Evolutionary conservation across 2,329 filamentous ascomycete genomes (phyloP).

Genomic region (Beauveria asiatica): DNA sequence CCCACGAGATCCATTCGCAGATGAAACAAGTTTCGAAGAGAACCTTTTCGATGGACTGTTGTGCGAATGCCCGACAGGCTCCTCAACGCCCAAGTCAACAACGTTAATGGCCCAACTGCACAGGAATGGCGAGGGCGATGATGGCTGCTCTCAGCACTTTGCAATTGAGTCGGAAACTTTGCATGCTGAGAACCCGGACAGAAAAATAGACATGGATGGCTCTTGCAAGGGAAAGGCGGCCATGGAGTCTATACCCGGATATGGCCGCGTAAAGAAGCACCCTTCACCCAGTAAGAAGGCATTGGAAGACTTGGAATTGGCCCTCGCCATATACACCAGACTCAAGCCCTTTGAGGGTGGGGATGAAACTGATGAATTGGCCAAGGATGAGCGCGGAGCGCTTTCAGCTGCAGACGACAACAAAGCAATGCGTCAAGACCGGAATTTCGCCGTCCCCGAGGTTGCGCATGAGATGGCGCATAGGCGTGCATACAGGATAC

Average conservation of each 20-base stretch:
- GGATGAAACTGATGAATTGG: constrained; percentile 24
- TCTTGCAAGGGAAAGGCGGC: not conserved
- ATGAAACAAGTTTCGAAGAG: constrained; percentile 29
- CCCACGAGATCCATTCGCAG: constrained; percentile 18
- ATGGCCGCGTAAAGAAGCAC: constrained; percentile 30
- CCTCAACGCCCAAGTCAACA: constrained; percentile 29
- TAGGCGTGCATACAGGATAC: not conserved
- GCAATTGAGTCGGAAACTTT: not conserved
- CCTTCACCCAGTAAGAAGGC: constrained; percentile 36
- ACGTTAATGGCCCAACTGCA: not conserved
- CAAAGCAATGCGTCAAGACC: constrained; percentile 9
- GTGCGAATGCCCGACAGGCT: constrained; percentile 25
- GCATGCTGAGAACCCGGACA: not conserved
- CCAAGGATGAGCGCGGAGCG: constrained; percentile 12
- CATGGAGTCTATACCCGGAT: not conserved
- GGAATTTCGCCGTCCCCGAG: not conserved
- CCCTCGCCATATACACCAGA: constrained; percentile 25
- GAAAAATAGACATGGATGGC: no score
- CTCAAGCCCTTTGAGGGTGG: constrained; percentile 14
- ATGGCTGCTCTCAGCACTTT: not conserved
- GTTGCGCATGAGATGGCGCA: not conserved
- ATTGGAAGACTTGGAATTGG: constrained; percentile 29
- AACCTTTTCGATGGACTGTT: constrained; percentile 32
- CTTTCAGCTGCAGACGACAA: constrained; percentile 23
- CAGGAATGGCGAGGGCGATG: not conserved